These are phyloP conservation scores for Lentinula sp. DNA, from an alignment of 768 basidiomycete genomes.

Conservation along the genomic window DNA sequence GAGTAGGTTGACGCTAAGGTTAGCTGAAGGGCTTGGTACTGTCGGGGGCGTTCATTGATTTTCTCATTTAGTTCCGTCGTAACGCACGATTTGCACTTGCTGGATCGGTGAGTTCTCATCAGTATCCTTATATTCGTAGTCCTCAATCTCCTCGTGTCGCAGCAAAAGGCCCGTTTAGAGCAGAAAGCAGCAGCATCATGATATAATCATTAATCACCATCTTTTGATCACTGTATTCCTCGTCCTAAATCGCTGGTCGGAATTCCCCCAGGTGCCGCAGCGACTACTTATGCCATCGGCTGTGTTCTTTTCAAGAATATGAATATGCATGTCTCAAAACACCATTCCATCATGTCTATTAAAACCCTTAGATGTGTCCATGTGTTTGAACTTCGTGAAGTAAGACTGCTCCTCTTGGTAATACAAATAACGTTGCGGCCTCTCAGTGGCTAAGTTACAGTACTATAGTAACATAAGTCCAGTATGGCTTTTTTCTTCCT, in stretches of 20 bases:
- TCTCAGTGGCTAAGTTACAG: too few relatives aligned
- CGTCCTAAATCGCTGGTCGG: background rate
- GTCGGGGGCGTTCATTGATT: conserved; percentile 6
- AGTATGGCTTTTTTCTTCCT: too few relatives aligned
- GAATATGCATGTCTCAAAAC: too few relatives aligned
- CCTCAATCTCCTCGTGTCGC: conserved; percentile 6
- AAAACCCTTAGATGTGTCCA: too few relatives aligned
- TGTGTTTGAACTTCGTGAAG: too few relatives aligned
- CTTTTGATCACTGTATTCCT: background rate
- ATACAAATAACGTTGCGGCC: too few relatives aligned
- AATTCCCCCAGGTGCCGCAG: too few relatives aligned
- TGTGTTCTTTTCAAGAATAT: too few relatives aligned
- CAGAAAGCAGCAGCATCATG: conserved; percentile 41
- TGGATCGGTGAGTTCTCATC: conserved; percentile 58
- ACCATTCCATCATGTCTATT: too few relatives aligned
- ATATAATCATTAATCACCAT: conserved; percentile 10
- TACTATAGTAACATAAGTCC: too few relatives aligned
- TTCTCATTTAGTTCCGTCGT: conserved; percentile 65
- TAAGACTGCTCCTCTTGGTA: too few relatives aligned
- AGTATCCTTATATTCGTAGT: background rate
- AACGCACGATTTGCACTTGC: conserved; percentile 67
- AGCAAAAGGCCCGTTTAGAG: conserved; percentile 67
- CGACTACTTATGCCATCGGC: too few relatives aligned
- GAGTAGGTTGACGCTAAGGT: conserved; percentile 79
- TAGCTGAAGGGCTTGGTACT: conserved; percentile 13